Evolutionary conservation across 176 grass and related monocot species (phyloP), one percentile per base, ranked within the genome.

Genomic region (Oryza longistaminata): DNA sequence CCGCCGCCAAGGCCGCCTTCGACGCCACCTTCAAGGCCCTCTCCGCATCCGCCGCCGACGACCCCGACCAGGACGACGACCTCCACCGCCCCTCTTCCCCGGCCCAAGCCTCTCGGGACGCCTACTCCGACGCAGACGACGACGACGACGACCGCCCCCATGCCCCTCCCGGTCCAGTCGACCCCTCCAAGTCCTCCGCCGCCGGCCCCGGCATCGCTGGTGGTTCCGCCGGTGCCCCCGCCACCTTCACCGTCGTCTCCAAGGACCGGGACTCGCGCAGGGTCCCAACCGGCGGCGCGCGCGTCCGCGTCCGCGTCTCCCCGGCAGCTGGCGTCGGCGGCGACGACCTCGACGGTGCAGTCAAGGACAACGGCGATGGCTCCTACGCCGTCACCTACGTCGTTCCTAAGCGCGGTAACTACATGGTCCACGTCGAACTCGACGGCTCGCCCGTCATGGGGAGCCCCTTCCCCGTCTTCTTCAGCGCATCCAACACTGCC

Each of bases 381-480:
- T 90, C 93, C 22, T 98, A 98, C 71, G 70, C 83, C 50, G 89
- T 91, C 11, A 95, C 96, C 64, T 98, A 98, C 78, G 90, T 43
- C 4, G 93, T 95, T 25, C 88, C 91, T 27, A 98, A 92, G 83
- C 93, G 93, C 19, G 96, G 96, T 14, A 98, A 98, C 64, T 98
- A 98, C 78, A 94, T 88, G 88, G 96, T 98, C 21, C 91, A 95
- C 29, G 75, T 96, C 26, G 91, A 91, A 11, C 88, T 94, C 12
- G 87, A 95, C 22, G 81, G 90, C 53, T 80, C 81, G 5, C 90
- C 93, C 2, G 91, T 98, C 77, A 92, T 83, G 91, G 96, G 96
- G 55, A 98, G 96, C 66, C 93, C 96, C 31, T 99, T 99, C 88
- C 96, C 93, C 0, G 96, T 99, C 66, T 99, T 99, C 89, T 99